Conservation (phyloP, 2,329 filamentous ascomycete species). For the Aspergillus pseudotamarii region DNA sequence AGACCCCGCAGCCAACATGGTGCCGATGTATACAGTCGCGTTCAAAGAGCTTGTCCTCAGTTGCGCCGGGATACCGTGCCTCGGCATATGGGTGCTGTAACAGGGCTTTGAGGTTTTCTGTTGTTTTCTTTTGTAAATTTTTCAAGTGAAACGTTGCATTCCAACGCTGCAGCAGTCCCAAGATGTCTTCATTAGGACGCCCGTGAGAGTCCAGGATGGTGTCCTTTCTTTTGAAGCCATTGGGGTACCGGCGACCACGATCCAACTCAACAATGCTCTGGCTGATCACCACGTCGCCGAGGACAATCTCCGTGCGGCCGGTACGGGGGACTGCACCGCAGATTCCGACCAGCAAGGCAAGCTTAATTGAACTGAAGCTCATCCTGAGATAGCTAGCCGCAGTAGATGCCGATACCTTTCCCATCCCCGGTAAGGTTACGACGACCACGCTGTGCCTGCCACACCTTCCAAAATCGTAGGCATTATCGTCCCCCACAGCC, state of each 20-base stretch:
- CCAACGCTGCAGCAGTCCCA: slow-evolving; percentile 22
- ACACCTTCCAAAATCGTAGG: slow-evolving; percentile 5
- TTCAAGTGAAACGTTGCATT: not conserved
- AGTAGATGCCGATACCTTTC: slow-evolving; percentile 1
- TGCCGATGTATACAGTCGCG: not conserved
- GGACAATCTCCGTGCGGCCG: slow-evolving; percentile 11
- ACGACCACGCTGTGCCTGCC: slow-evolving; percentile 7
- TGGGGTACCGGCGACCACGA: slow-evolving; percentile 23
- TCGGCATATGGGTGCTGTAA: not conserved
- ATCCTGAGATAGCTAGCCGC: not conserved
- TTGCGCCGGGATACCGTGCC: not conserved
- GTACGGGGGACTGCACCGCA: slow-evolving; percentile 1
- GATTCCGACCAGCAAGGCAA: slow-evolving; percentile 11
- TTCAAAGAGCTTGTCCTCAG: not conserved
- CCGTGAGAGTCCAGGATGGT: slow-evolving; percentile 29
- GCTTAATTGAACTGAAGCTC: slow-evolving; percentile 3
- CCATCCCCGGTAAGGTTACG: not conserved
- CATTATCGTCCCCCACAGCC: slow-evolving; percentile 11
- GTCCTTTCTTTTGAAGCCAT: slow-evolving; percentile 26
- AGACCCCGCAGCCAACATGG: not conserved
- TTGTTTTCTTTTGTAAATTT: not conserved
- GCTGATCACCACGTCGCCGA: slow-evolving; percentile 29
- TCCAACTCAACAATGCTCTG: slow-evolving; percentile 28
- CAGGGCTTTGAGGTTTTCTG: not conserved
- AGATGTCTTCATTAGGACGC: slow-evolving; percentile 32